Evolutionary conservation across 805 yeast genomes (phyloP), one percentile per base, ranked within the genome.

Genomic region (Metschnikowia anglica): DNA sequence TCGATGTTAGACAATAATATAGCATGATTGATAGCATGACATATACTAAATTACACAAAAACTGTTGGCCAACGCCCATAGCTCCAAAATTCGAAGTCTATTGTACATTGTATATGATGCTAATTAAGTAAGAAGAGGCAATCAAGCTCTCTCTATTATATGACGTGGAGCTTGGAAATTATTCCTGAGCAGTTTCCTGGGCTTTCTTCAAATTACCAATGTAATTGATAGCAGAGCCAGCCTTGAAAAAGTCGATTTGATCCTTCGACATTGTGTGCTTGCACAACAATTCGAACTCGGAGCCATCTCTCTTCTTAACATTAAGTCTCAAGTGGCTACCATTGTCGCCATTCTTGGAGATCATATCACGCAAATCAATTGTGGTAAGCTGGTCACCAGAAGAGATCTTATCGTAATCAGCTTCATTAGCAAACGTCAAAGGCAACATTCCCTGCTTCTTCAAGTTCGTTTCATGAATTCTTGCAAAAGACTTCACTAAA

Each of bases 361-460:
- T 70, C 43, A 78, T 56, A 51, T 78, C 81, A 26, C 64, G 48
- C 45, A 66, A 66, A 47, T 73, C 76, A 35, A 60, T 52, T 13
- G 49, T 47, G 9, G 66, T 52, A 16, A 56, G 46, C 35, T 45
- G 45, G 31, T 93, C 98, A 52, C 93, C 88, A 26, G 90, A 74
- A 39, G 79, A 65, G 45, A 93, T 72, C 59, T 62, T 76, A 65
- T 93, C 97, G 63, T 91, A 93, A 61, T 93, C 99, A 26, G 76
- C 70, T 62, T 89, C 96, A 61, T 91, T 69, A 28, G 88, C 96
- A 66, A 93, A 93, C 19, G 95, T 87, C 61, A 93, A 72, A 26
- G 99, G 99, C 60, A 91, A 76, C 85, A 91, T 81, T 66, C 99
- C 99, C 74, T 93, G 99, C 69, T 93, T 93, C 77, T 91, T 93